These are phyloP conservation scores for Astrephomene gubernaculifera DNA, from an alignment of 139 green algal species.

Conservation along the genomic window DNA sequence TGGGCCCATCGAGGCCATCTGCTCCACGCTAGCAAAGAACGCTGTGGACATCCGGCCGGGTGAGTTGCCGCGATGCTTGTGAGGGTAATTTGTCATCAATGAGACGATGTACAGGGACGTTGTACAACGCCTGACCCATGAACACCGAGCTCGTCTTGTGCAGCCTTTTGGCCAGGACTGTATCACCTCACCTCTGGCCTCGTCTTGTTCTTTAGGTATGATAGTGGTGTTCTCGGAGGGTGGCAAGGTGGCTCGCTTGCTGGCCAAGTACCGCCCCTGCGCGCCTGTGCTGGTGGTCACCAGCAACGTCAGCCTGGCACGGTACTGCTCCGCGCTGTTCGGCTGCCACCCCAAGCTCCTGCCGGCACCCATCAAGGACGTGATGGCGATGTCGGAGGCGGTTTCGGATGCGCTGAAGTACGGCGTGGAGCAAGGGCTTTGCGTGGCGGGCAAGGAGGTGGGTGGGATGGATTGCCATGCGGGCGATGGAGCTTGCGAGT, in stretches of 20 bases:
- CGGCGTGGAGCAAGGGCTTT: slow-evolving; percentile 61
- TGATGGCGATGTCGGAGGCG: slow-evolving; percentile 28
- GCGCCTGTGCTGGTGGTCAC: slow-evolving; percentile 74
- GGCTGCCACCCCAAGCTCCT: slow-evolving; percentile 62
- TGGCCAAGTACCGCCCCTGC: slow-evolving; percentile 78
- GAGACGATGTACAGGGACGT: too few relatives aligned
- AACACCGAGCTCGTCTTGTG: too few relatives aligned
- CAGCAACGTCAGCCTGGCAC: slow-evolving; percentile 48
- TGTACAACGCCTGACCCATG: too few relatives aligned
- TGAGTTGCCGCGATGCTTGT: background rate
- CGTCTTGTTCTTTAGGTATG: slow-evolving; percentile 66
- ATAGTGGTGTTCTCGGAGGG: slow-evolving; percentile 72
- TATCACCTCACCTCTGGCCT: background rate
- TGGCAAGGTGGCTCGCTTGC: slow-evolving; percentile 62
- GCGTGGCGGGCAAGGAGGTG: slow-evolving; percentile 65
- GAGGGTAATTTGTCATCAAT: too few relatives aligned
- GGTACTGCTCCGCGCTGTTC: slow-evolving; percentile 56
- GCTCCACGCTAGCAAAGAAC: slow-evolving; percentile 63
- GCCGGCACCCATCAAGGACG: slow-evolving; percentile 47
- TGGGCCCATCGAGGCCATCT: slow-evolving; percentile 62
- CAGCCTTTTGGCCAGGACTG: too few relatives aligned
- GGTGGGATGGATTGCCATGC: background rate
- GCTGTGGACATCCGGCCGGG: slow-evolving; percentile 62
- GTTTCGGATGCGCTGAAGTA: slow-evolving; percentile 55
- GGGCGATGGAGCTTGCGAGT: too few relatives aligned